Base-by-base conservation (phyloP, 768 basidiomycete species). In the Xerocomellus chrysenteron region DNA sequence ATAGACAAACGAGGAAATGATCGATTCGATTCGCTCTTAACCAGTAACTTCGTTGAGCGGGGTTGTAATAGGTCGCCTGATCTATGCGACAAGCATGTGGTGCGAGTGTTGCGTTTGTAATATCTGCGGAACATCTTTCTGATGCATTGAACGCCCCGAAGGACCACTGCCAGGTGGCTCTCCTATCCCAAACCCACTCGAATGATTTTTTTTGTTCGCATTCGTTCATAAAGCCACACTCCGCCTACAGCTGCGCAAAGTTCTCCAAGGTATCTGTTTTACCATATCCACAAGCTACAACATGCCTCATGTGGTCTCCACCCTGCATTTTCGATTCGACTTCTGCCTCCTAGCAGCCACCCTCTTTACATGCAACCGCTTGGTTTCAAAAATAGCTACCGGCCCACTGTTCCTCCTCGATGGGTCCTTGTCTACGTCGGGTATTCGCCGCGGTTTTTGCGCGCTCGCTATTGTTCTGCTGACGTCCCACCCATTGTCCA, bases 61-160 rank as follows among this genome's bases (percentile, higher is more conserved):
- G 45, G 52, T 47, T 39, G 44, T 51, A 47, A 53, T 59, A 39
- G 41, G 55, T 44, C 57, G 41, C 47, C 41, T 50, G 61, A 54
- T 51, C 32, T 56, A 56, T 45, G 54, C 36, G 61, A 50, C 50
- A 50, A 51, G 45, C 55, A 30, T 60, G 64, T 55, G 64, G 61
- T 65, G 46, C 55, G 56, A 50, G 44, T 26, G 40, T 50, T 64
- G 37, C 14, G 40, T 64, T 35, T 55, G 53, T 56, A 46, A 59
- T 63, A 21, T 49, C 37, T 41, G 30, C 41, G 6, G 24, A 40
- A 19, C 44, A 37, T 47, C 16, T 40, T 65, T 54, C 53, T 63
- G 64, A 65, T 50, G 26, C 44, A 54, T 12, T 47, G 37, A 44
- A 44, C 26, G 26, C 47, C 60, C 40, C 26, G 24, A 48, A 28